Conservation (phyloP, 2,329 filamentous ascomycete species). For the Gnomoniopsis sp. region DNA sequence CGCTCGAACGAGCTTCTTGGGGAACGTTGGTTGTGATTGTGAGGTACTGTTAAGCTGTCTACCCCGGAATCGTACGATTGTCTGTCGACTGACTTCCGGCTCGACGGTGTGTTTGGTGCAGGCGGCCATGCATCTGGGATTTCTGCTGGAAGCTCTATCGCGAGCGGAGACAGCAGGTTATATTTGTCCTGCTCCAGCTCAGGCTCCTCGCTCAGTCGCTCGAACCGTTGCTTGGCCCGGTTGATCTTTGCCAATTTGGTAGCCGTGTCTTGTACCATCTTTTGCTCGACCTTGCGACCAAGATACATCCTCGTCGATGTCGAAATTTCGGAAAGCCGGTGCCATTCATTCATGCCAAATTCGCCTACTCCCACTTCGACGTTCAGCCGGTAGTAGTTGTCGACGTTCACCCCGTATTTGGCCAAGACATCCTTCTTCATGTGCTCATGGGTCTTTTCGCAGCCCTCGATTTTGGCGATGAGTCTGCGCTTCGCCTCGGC, state of each 20-base stretch:
- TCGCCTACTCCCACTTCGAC: conserved; percentile 95
- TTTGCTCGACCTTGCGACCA: conserved; percentile 67
- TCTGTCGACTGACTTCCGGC: conserved; percentile 30
- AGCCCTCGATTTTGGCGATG: conserved; percentile 91
- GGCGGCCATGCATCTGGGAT: conserved; percentile 39
- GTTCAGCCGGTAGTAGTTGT: conserved; percentile 95
- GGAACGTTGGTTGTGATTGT: conserved; percentile 37
- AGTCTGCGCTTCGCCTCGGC: conserved; percentile 82
- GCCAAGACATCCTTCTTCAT: conserved; percentile 81
- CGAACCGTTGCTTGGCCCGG: conserved; percentile 67
- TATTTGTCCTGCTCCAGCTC: conserved; percentile 38
- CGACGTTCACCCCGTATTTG: conserved; percentile 70
- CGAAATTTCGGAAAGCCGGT: conserved; percentile 89
- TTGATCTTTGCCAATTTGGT: conserved; percentile 81
- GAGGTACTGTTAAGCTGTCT: conserved; percentile 45
- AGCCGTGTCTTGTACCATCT: conserved; percentile 72
- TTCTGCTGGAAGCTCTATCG: conserved; percentile 58
- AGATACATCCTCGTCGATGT: conserved; percentile 87
- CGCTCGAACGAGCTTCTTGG: conserved; percentile 50
- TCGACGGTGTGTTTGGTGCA: conserved; percentile 34
- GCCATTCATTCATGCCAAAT: conserved; percentile 99
- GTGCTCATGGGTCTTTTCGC: conserved; percentile 82
- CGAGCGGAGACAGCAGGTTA: conserved; percentile 42
- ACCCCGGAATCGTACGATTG: conserved; percentile 55
- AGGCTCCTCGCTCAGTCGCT: conserved; percentile 42